A percentile compares a stretch with the other conserved stretches of the same genome.
These are phyloP conservation scores for Suhomyces faveliae DNA, from an alignment of 805 yeast genomes.

Conservation along the genomic window DNA sequence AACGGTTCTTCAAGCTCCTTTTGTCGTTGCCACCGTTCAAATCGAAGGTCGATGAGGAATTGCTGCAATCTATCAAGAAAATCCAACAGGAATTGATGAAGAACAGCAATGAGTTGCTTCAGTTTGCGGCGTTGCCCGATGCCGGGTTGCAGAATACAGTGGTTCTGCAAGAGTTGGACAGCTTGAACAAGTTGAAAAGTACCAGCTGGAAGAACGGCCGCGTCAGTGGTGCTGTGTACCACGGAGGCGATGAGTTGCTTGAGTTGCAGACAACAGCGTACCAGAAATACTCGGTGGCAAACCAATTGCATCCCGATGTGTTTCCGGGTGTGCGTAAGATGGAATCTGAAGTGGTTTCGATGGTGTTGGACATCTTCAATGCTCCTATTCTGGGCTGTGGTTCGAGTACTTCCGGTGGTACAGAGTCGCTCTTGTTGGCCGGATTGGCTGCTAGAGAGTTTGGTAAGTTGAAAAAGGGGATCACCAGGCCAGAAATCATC, in stretches of 20 bases:
- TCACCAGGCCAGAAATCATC: constrained; percentile 74
- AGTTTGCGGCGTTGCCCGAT: constrained; percentile 55
- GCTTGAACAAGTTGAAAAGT: constrained; percentile 52
- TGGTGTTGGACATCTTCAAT: constrained; percentile 79
- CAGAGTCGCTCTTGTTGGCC: constrained; percentile 85
- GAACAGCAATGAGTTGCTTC: constrained; percentile 45
- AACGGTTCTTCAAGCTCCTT: constrained; percentile 11
- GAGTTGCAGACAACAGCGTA: constrained; percentile 76
- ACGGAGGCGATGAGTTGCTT: constrained; percentile 82
- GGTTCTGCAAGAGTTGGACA: constrained; percentile 52
- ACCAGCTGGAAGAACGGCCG: constrained; percentile 82
- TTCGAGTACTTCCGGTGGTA: constrained; percentile 89
- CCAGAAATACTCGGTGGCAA: constrained; percentile 76
- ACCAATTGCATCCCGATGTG: constrained; percentile 95
- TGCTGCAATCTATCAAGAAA: constrained; percentile 43
- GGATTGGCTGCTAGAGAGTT: constrained; percentile 85
- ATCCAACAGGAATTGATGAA: constrained; percentile 61
- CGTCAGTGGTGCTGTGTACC: constrained; percentile 94
- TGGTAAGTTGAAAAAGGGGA: constrained; percentile 57
- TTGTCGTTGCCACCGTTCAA: constrained; percentile 52
- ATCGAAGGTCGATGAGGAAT: constrained; percentile 58
- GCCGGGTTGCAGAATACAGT: constrained; percentile 51
- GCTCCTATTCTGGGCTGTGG: constrained; percentile 67
- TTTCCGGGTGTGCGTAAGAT: constrained; percentile 95
- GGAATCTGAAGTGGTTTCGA: constrained; percentile 93